Evolutionary conservation across 768 basidiomycete genomes (phyloP).

Genomic region (Mycena maculata): DNA sequence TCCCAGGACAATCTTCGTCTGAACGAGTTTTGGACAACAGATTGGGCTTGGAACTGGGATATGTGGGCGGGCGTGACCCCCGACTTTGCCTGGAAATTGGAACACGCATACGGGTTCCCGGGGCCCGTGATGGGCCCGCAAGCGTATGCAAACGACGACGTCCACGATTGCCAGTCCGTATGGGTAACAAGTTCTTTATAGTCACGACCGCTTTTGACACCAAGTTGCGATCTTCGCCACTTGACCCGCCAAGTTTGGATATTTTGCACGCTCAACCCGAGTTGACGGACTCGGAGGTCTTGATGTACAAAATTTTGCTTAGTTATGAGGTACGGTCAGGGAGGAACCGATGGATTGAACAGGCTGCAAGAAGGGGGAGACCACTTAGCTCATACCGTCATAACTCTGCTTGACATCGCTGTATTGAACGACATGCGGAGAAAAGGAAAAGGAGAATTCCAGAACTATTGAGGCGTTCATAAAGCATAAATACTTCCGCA

Average conservation of each 20-base stretch:
- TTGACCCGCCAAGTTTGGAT: not conserved
- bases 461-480: too few species aligned
- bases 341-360: slow-evolving; percentile 11
- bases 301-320: not conserved
- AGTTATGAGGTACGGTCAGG: not conserved
- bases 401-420: too few species aligned
- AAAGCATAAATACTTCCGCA: too few species aligned
- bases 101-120: slow-evolving; percentile 26
- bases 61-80: slow-evolving; percentile 1
- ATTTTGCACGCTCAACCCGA: not conserved
- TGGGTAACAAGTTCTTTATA: slow-evolving; percentile 10
- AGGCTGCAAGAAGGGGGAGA: not conserved
- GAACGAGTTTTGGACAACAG: not conserved
- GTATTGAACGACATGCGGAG: too few species aligned
- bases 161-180: not conserved
- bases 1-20: not conserved
- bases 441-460: too few species aligned
- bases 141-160: not conserved
- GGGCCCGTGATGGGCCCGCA: slow-evolving; percentile 15
- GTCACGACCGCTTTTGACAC: not conserved
- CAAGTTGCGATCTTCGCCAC: not conserved
- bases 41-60: not conserved
- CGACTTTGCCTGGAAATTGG: slow-evolving; percentile 19
- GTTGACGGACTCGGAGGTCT: not conserved
- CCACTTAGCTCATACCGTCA: too few species aligned